Percentiles rank a stretch among this genome's conserved stretches.
Conservation (phyloP, 306 rosid species). For the Sesbania bispinosa region DNA sequence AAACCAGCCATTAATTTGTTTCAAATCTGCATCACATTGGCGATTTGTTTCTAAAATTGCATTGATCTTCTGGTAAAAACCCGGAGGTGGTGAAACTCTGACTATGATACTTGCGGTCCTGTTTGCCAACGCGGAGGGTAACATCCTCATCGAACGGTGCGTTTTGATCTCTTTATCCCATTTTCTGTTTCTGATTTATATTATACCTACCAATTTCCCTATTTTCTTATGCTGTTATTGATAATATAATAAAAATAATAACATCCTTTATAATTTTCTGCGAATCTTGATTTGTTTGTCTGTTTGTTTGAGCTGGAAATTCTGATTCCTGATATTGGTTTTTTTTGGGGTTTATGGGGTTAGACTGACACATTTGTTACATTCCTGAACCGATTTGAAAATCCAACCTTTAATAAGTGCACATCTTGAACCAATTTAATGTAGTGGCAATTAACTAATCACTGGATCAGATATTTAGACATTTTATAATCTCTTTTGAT, state of each 20-base stretch:
- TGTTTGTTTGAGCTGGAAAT: not conserved
- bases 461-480: not conserved
- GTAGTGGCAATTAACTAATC: not conserved
- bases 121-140: slow-evolving; percentile 72
- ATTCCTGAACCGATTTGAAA: slow-evolving; percentile 3
- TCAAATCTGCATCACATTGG: too few species aligned
- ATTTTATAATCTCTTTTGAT: not conserved
- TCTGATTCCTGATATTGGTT: not conserved
- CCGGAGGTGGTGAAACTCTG: too few species aligned
- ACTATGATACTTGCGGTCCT: slow-evolving; percentile 72
- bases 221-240: not conserved
- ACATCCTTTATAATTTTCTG: not conserved
- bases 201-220: not conserved
- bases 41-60: too few species aligned
- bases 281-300: not conserved
- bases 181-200: not conserved
- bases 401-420: not conserved
- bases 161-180: not conserved
- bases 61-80: too few species aligned
- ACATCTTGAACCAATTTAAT: not conserved
- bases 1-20: too few species aligned
- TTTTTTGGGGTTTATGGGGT: not conserved
- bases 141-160: slow-evolving; percentile 62
- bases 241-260: too few species aligned
- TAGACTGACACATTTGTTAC: not conserved